A percentile compares a stretch with the other conserved stretches of the same genome.
Conservation (phyloP, 805 yeast genomes). For the Yarrowia sp. region DNA sequence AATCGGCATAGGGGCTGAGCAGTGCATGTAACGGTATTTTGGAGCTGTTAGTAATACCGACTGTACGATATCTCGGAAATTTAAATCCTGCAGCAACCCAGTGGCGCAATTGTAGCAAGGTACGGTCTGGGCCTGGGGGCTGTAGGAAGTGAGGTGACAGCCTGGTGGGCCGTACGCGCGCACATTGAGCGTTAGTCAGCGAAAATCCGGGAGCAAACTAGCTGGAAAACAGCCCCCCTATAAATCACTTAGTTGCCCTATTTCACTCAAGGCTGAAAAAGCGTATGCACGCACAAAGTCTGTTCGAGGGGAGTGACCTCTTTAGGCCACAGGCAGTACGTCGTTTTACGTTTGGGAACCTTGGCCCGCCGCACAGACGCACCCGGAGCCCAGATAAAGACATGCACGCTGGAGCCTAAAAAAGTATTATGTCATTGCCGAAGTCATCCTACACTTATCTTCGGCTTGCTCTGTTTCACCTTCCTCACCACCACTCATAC, state of each 20-base stretch:
- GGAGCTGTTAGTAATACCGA: no score
- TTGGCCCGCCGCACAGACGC: background rate
- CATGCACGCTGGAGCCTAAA: background rate
- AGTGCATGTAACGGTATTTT: no score
- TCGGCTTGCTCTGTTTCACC: background rate
- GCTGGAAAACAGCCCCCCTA: no score
- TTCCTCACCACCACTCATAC: background rate
- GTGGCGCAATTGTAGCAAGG: background rate
- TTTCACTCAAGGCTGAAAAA: slow-evolving; percentile 3
- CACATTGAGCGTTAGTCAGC: no score
- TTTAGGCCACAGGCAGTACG: background rate
- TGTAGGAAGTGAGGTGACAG: no score
- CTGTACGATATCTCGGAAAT: slow-evolving; percentile 8
- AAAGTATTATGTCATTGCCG: slow-evolving; percentile 24
- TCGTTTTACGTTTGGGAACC: background rate
- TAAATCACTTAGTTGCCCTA: slow-evolving; percentile 1
- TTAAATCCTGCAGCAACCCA: background rate
- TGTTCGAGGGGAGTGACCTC: background rate
- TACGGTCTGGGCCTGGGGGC: no score
- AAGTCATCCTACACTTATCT: slow-evolving; percentile 12
- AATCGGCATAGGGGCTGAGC: no score
- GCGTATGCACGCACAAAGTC: background rate
- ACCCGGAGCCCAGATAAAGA: slow-evolving; percentile 15
- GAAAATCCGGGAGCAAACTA: no score
- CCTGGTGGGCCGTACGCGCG: no score